These are phyloP conservation scores for Exophiala aquamarina DNA, from an alignment of 2,329 filamentous ascomycete genomes.

Conservation along the genomic window DNA sequence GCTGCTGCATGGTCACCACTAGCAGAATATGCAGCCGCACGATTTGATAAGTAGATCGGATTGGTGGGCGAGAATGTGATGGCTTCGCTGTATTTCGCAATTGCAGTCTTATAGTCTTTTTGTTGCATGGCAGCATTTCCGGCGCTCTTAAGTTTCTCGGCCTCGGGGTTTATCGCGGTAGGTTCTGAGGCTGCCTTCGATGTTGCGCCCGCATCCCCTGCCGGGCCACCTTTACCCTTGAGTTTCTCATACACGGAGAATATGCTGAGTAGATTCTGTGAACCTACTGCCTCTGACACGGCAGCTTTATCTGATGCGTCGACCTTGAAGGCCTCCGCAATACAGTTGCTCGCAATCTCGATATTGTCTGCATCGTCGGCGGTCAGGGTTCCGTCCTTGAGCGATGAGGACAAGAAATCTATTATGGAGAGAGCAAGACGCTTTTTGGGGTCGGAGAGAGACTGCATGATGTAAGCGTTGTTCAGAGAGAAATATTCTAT, in stretches of 20 bases:
- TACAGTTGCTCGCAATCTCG: constrained; percentile 92
- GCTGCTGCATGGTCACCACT: constrained; percentile 81
- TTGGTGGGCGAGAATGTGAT: constrained; percentile 79
- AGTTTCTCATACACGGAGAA: constrained; percentile 97
- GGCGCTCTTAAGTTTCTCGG: constrained; percentile 82
- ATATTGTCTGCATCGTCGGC: constrained; percentile 89
- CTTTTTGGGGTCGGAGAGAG: constrained; percentile 61
- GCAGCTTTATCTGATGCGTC: constrained; percentile 75
- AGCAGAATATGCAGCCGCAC: constrained; percentile 88
- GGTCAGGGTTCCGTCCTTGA: constrained; percentile 83
- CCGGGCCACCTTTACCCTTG: constrained; percentile 61
- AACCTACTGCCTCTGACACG: constrained; percentile 73
- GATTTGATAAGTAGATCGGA: constrained; percentile 96
- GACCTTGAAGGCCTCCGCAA: constrained; percentile 92
- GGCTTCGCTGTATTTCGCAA: constrained; percentile 85
- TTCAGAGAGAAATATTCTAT: background rate
- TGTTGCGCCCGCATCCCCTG: constrained; percentile 42
- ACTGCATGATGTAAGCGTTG: constrained; percentile 7
- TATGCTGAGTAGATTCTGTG: constrained; percentile 85
- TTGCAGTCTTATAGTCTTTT: constrained; percentile 82
- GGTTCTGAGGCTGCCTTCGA: constrained; percentile 36
- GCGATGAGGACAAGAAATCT: constrained; percentile 84
- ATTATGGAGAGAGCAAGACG: constrained; percentile 95
- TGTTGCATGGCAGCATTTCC: constrained; percentile 94
- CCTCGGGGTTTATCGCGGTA: constrained; percentile 59